Base-by-base conservation (phyloP, 345 rosid species). In the Populus euphratica region DNA sequence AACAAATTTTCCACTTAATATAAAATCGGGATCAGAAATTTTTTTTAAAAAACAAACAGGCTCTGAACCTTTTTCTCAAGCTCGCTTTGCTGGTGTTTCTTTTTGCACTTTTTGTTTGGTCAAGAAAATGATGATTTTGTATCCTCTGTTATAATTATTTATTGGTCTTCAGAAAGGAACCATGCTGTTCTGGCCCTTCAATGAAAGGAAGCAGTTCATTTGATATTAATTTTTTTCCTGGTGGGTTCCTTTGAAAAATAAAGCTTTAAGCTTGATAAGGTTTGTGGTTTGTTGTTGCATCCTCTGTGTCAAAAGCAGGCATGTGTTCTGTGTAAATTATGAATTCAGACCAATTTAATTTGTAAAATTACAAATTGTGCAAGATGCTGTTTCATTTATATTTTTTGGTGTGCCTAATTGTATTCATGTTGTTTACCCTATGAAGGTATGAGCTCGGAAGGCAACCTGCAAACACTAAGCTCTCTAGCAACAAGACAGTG, bases 401-500 rank as follows among this genome's bases (percentile, higher is more conserved):
- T 21, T 54, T 59, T 23, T 25, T 10, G 12, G 5, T 59, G 64
- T 1, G 4, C 6, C 29, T 59, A 59, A 23, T 4, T 4, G 6
- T 59, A 5, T 23, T 10, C 27, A 9, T 23, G 29, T 10, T 5
- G 7, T 54, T 33, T 14, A 21, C 41, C 23, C 8, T 2, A 33
- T 74, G 27, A 75, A 80, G 83, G 79, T 80, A 80, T 38, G 83
- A 80, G 73, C 83, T 80, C 2, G 83, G 83, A 70, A 80, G 83
- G 79, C 83, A 80, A 72, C 73, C 83, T 14, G 83, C 83, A 12
- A 80, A 21, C 72, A 80, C 83, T 4, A 80, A 80, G 38, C 76
- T 80, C 39, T 80, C 83, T 50, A 80, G 83, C 72, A 80, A 80
- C 73, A 80, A 80, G 83, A 80, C 83, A 35, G 83, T 80, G 18